Base-by-base conservation (phyloP, 2,329 filamentous ascomycete genomes). In the Colletotrichum nymphaeae region DNA sequence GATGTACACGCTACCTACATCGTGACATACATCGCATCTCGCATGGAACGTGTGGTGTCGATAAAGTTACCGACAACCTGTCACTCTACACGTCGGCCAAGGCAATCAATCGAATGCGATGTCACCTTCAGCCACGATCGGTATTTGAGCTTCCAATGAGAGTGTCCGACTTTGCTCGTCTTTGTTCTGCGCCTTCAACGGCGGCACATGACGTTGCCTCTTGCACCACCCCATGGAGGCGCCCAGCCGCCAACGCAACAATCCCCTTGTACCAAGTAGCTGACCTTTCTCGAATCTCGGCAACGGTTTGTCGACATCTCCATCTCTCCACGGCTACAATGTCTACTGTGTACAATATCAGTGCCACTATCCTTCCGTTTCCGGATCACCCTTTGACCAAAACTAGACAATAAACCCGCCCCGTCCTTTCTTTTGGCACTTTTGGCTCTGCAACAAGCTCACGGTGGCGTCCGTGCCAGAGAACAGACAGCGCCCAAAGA, bases 371-470 rank as follows among this genome's bases (percentile, higher is more conserved):
- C 42, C 42, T 58, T 58, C 63, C 63, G 28, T 32, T 66, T 52
- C 63, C 59, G 67, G 67, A 9, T 9, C 6, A 4, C 60, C 6
- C 4, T 32, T 53, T n/a, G 26, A 16, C 67, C 58, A 14, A 19
- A 42, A 42, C 58, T 32, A 35, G 30, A 12, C 12, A 28, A 26
- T 28, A 3, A 19, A 26, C 22, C 35, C 37, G 22, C 22, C 22
- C 42, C 24, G 12, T 59, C 37, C 55, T 30, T 66, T 66, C 49
- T 42, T 16, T 32, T 49, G 30, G 28, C 63, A 35, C 19, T 5
- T 62, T 67, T 59, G 63, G 55, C 53, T 60, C 53, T 67, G 24
- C 37, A 42, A 59, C 55, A 70, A 67, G 55, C 63, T 55, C 30
- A 35, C 22, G 35, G 55, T 67, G 63, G 63, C 68, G 63, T 30